Conservation (phyloP, 2,329 filamentous ascomycete genomes). For the Exserohilum rostratum region DNA sequence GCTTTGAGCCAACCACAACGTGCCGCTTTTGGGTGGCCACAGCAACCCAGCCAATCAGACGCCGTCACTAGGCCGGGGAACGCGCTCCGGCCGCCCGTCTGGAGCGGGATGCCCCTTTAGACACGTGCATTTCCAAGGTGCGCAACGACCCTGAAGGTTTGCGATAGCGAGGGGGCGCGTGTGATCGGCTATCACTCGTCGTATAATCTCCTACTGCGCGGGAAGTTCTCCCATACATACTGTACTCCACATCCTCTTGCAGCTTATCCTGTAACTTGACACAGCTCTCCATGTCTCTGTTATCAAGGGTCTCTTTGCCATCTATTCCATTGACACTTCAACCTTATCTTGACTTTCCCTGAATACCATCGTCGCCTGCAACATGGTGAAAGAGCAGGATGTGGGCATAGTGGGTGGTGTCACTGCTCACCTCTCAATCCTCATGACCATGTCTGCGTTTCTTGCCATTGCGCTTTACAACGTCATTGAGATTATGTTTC, state of each 20-base stretch:
- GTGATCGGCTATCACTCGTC: background rate
- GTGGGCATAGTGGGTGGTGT: constrained; percentile 19
- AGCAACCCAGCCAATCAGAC: background rate
- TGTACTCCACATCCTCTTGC: too few species aligned
- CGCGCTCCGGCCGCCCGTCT: background rate
- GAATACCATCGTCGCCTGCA: background rate
- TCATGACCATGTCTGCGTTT: constrained; percentile 27
- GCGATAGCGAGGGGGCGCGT: background rate
- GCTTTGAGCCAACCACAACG: background rate
- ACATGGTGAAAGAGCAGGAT: constrained; percentile 6
- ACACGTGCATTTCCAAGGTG: background rate
- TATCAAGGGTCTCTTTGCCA: background rate
- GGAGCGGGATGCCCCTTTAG: background rate
- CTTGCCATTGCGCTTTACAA: constrained; percentile 41
- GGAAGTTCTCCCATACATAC: background rate
- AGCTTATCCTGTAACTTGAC: background rate
- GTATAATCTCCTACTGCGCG: background rate
- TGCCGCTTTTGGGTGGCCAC: background rate
- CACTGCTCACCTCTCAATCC: constrained; percentile 13
- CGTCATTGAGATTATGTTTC: constrained; percentile 25
- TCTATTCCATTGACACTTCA: background rate
- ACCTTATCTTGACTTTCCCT: background rate
- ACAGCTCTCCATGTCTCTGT: background rate
- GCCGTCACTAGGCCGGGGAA: background rate
- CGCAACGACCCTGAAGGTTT: background rate